Percentiles rank a stretch among this genome's conserved stretches.
Conservation (phyloP, 257 asterid species). For the Forsythia suspensa region DNA sequence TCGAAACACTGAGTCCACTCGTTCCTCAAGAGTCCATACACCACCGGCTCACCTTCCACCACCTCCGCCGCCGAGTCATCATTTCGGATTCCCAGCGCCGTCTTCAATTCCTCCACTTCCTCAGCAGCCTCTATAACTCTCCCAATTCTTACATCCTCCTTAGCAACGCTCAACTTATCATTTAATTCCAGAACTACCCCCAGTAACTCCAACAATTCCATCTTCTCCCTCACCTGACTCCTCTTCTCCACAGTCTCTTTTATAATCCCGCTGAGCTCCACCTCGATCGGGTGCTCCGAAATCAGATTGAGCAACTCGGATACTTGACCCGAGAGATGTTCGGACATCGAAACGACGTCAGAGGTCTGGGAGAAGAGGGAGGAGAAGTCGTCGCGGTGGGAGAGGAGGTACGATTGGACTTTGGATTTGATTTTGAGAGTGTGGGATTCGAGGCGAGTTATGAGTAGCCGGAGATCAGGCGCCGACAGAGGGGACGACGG, state of each 20-base stretch:
- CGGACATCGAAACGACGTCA: constrained; percentile 66
- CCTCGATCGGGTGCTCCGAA: constrained; percentile 65
- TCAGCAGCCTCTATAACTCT: constrained; percentile 71
- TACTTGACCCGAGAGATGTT: constrained; percentile 41
- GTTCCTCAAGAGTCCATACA: constrained; percentile 57
- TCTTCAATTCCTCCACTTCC: constrained; percentile 62
- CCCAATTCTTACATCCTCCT: constrained; percentile 50
- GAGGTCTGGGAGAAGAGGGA: constrained; percentile 73
- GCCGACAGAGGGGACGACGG: constrained; percentile 77
- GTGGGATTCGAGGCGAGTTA: constrained; percentile 74
- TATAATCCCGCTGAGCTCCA: constrained; percentile 45
- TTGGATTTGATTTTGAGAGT: constrained; percentile 79
- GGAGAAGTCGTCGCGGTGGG: constrained; percentile 75
- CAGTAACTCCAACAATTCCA: constrained; percentile 55
- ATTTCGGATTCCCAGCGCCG: constrained; percentile 53
- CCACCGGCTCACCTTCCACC: constrained; percentile 55
- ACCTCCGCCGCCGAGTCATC: constrained; percentile 29
- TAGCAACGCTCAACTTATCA: constrained; percentile 45
- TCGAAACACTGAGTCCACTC: constrained; percentile 79
- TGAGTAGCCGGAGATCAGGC: constrained; percentile 94
- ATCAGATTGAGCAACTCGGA: constrained; percentile 48
- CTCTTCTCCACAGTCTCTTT: constrained; percentile 61
- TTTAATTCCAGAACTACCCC: constrained; percentile 61
- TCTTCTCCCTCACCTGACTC: constrained; percentile 68
- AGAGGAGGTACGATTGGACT: constrained; percentile 71